phyloP scores from a whole-genome alignment of 2,329 filamentous ascomycete genomes.

The Aspergillus sp. region DNA sequence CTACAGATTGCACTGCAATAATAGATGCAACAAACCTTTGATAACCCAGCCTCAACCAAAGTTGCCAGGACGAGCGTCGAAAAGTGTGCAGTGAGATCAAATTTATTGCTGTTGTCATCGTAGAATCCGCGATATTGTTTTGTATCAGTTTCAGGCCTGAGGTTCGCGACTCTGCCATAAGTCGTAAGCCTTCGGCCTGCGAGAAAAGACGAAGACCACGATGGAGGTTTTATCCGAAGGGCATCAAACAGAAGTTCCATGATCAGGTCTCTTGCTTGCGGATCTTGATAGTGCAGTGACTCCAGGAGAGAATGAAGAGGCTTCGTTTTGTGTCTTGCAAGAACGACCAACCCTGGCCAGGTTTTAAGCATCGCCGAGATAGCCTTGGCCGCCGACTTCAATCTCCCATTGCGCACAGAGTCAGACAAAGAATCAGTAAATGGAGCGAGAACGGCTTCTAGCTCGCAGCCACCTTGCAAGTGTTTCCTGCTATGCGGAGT shows the following conservation, averaged over 20 bases:
- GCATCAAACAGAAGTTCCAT: slow-evolving; percentile 81
- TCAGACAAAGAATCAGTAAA: slow-evolving; percentile 75
- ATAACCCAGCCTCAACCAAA: slow-evolving; percentile 74
- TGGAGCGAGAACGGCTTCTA: slow-evolving; percentile 83
- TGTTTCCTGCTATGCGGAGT: slow-evolving; percentile 74
- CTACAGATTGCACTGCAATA: not conserved
- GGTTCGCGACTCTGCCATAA: slow-evolving; percentile 86
- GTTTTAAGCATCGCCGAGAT: slow-evolving; percentile 86
- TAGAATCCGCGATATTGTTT: slow-evolving; percentile 51
- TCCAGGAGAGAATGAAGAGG: slow-evolving; percentile 76
- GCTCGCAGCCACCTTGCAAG: slow-evolving; percentile 79
- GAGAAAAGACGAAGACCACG: slow-evolving; percentile 93
- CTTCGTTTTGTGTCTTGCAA: slow-evolving; percentile 83
- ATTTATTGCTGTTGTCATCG: slow-evolving; percentile 60
- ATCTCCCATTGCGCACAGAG: slow-evolving; percentile 54
- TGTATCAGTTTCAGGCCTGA: slow-evolving; percentile 60
- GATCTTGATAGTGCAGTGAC: slow-evolving; percentile 56
- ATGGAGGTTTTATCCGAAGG: slow-evolving; percentile 83
- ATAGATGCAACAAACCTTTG: slow-evolving; percentile 37
- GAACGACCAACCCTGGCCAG: slow-evolving; percentile 85
- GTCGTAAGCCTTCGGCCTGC: slow-evolving; percentile 90
- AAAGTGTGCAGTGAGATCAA: slow-evolving; percentile 88
- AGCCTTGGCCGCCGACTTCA: slow-evolving; percentile 88
- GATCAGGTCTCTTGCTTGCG: slow-evolving; percentile 65
- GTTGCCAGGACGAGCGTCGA: slow-evolving; percentile 82